Evolutionary conservation across 2,329 filamentous ascomycete species (phyloP), one percentile per base, ranked within the genome.

Genomic region (Epichloe amarillans): DNA sequence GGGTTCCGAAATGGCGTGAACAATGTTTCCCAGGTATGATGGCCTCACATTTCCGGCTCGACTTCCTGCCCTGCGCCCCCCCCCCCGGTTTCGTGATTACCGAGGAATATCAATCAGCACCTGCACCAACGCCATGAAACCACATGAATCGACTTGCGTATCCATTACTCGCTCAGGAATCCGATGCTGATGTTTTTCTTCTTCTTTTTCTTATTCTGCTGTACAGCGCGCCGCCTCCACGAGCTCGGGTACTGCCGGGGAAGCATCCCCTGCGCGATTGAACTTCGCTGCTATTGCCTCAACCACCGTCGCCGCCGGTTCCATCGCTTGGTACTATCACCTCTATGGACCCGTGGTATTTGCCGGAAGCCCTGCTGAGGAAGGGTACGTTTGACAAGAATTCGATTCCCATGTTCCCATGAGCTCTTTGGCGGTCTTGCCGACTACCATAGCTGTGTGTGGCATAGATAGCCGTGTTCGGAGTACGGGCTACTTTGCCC

Each of bases 281-380:
- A 96, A 91, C 72, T 77, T 90, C 63, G 86, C 90, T 67, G 88
- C 88, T 66, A 80, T 82, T 64, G 87, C 86, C 66, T 90, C 93
- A 62, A 95, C 89, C 62, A 82, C 85, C 62, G 79, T 89, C 66
- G 88, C 91, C 63, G 76, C 88, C 71, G 90, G 89, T 63, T 91
- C 91, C 60, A 83, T 91, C 64, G 90, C 88, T 62, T 97, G 90
- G 89, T 97, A 96, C 76, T 95, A 91, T 72, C 88, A 95, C 73
- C 83, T 95, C 62, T 97, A 95, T 72, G 93, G 90, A 65, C 82
- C 87, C 63, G 83, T 86, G 63, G 85, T 87, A 56, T 81, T 88
- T 71, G 93, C 93, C 62, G 86, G 86, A 83, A 90, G 91, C 62
- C 89, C 88, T 57, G 86, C 86, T 65, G 93, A 98, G 77, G 93